These are phyloP conservation scores for Colletotrichum noveboracense DNA, from an alignment of 2,329 filamentous ascomycete genomes.

Conservation along the genomic window DNA sequence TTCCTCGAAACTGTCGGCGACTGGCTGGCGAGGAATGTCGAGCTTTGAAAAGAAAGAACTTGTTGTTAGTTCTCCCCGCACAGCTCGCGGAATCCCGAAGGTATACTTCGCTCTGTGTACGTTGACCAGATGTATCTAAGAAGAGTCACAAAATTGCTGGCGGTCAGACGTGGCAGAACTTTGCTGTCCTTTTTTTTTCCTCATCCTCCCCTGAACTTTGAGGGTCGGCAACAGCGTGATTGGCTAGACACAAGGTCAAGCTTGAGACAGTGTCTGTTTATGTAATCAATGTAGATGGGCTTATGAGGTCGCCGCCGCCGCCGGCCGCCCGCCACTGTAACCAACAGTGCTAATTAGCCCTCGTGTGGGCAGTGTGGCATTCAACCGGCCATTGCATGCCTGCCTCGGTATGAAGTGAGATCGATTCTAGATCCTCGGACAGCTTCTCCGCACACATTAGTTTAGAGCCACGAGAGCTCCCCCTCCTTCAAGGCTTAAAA, in stretches of 20 bases:
- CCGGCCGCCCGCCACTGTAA: not conserved
- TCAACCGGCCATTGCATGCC: not conserved
- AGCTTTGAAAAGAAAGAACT: not conserved
- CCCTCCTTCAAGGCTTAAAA: not conserved
- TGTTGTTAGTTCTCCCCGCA: not conserved
- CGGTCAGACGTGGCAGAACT: constrained; percentile 17
- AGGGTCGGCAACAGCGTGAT: not conserved
- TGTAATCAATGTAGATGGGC: not conserved
- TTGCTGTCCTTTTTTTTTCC: not conserved
- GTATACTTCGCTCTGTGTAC: not conserved
- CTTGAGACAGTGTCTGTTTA: not conserved
- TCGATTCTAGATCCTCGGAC: not conserved
- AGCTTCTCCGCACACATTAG: not conserved
- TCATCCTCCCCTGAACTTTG: not conserved
- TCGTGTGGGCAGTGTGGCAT: not conserved
- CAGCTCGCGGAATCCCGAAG: not conserved
- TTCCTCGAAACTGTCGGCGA: not conserved
- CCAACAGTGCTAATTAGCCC: not conserved
- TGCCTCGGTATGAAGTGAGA: not conserved
- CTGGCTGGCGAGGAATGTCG: not conserved
- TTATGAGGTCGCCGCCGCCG: not conserved
- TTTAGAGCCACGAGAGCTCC: not conserved
- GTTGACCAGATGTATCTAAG: not conserved
- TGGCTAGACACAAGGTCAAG: not conserved
- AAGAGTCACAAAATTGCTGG: constrained; percentile 8